A percentile compares a stretch with the other conserved stretches of the same genome.
These are phyloP conservation scores for Vanrija sp. DNA, from an alignment of 1,284 basidiomycete genomes.

Conservation along the genomic window DNA sequence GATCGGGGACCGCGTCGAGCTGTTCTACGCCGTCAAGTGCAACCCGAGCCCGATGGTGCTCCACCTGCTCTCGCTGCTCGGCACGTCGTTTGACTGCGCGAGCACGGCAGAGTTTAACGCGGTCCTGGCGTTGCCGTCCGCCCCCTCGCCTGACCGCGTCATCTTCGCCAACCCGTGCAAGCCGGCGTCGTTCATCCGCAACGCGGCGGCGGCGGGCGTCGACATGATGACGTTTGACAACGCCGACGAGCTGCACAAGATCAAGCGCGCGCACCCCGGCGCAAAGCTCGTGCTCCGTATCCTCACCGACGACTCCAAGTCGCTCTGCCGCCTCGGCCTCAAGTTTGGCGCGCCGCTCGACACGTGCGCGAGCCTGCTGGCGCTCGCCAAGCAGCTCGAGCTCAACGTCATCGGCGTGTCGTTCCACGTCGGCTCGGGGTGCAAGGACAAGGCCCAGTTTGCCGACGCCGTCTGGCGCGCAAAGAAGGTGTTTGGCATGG, in stretches of 20 bases:
- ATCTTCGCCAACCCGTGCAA: conserved; percentile 99
- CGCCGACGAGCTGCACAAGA: conserved; percentile 93
- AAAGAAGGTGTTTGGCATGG: conserved; percentile 83
- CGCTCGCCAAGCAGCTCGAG: conserved; percentile 71
- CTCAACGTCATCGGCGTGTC: conserved; percentile 90
- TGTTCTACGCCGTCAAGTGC: conserved; percentile 96
- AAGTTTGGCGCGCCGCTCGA: conserved; percentile 94
- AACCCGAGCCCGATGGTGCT: conserved; percentile 95
- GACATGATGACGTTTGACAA: conserved; percentile 98
- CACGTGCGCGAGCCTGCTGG: conserved; percentile 73
- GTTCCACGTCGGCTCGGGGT: conserved; percentile 98
- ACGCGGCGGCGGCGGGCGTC: conserved; percentile 72
- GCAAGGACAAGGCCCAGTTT: conserved; percentile 87
- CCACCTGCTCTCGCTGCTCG: conserved; percentile 81
- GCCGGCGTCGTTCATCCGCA: conserved; percentile 85
- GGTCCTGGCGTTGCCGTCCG: conserved; percentile 68
- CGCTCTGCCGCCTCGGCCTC: conserved; percentile 85
- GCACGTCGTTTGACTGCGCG: conserved; percentile 96
- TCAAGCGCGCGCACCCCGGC: conserved; percentile 72
- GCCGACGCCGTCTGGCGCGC: conserved; percentile 84
- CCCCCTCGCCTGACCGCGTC: conserved; percentile 58
- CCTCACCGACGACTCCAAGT: conserved; percentile 94
- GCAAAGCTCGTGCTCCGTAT: conserved; percentile 92
- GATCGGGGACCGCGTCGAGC: conserved; percentile 68
- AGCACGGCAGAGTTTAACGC: conserved; percentile 88